Evolutionary conservation across 1,139 yeast genomes (phyloP), one percentile per base, ranked within the genome.

Genomic region (Scheffersomyces parashehatae): DNA sequence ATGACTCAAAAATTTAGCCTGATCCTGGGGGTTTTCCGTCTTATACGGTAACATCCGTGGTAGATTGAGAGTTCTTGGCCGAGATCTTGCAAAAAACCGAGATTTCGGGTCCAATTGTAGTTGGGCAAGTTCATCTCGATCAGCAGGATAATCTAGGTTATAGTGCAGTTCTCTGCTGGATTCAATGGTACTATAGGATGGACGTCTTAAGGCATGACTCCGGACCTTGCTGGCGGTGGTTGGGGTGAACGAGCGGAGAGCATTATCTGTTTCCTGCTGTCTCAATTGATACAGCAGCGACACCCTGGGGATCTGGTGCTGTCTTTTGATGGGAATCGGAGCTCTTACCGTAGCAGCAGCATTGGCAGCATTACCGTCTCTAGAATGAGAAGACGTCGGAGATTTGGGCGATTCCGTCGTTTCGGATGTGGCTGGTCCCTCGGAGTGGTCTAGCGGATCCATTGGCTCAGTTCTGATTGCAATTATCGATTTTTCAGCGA

Each of bases 1-100:
- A 58, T 85, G 95, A 42, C 89, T 77, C 41, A 93, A 70, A 55
- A 89, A 91, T 45, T 77, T 79, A 13, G 89, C 85, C 47, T 83
- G 87, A 48, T 88, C 95, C 37, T 69, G 69, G 8, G 83, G 82
- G 2, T 80, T 60, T 62, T 90, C 98, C 1, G 85, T 79, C 36
- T 72, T 68, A 61, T 93, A 93, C 0, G 99, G 99, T 35, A 93
- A 72, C 41, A 82, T 58, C n/a, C 64, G 68, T 16, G 81, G 81
- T 48, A 88, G 72, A 43, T 82, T 75, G 45, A 86, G 72, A 12
- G 83, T 79, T 45, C 91, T 54, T 61, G 64, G 77, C 53, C 56
- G 65, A 47, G 42, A 60, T 38, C 89, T 70, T 5, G 87, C 72
- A 59, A 64, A 85, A 69, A 82, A 83, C 32, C 76, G 68, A 0